Conservation (phyloP, 345 rosid genomes). For the Salix koriyanagi region DNA sequence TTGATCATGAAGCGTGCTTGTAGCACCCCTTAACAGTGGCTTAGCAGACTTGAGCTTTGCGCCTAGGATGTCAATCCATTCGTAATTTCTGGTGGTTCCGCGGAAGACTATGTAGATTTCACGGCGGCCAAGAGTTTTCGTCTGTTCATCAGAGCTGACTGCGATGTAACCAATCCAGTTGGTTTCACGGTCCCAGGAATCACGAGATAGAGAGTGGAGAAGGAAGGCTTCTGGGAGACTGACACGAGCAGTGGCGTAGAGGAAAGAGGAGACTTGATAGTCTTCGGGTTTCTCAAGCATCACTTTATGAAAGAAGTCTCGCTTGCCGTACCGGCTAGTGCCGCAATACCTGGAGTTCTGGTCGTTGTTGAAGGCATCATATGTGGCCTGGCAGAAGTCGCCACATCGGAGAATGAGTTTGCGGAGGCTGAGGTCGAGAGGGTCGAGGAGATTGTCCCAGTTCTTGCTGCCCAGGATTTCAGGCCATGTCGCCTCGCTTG, state of each 20-base stretch:
- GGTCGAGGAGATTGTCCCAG: slow-evolving; percentile 72
- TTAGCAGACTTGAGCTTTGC: slow-evolving; percentile 49
- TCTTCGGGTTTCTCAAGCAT: slow-evolving; percentile 56
- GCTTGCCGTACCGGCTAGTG: slow-evolving; percentile 71
- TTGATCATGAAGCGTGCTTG: not conserved
- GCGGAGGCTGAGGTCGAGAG: slow-evolving; percentile 65
- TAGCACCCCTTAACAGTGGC: slow-evolving; percentile 32
- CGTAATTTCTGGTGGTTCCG: slow-evolving; percentile 79
- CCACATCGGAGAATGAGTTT: slow-evolving; percentile 75
- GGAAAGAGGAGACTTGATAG: slow-evolving; percentile 48
- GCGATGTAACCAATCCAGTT: slow-evolving; percentile 94
- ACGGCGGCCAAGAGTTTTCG: slow-evolving; percentile 52
- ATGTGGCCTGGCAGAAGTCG: slow-evolving; percentile 88
- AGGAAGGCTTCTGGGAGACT: slow-evolving; percentile 53
- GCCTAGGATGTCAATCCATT: slow-evolving; percentile 68
- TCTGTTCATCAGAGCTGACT: slow-evolving; percentile 54
- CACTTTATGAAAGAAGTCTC: slow-evolving; percentile 55
- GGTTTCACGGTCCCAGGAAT: slow-evolving; percentile 91
- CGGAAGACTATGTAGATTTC: slow-evolving; percentile 69
- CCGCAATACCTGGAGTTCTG: slow-evolving; percentile 83
- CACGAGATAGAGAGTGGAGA: slow-evolving; percentile 63
- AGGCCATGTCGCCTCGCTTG: slow-evolving; percentile 40
- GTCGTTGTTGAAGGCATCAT: slow-evolving; percentile 87
- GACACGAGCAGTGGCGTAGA: slow-evolving; percentile 76
- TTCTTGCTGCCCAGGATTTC: slow-evolving; percentile 57